phyloP scores from a whole-genome alignment of 208 protist species.

The Leishmania martiniquensis region DNA sequence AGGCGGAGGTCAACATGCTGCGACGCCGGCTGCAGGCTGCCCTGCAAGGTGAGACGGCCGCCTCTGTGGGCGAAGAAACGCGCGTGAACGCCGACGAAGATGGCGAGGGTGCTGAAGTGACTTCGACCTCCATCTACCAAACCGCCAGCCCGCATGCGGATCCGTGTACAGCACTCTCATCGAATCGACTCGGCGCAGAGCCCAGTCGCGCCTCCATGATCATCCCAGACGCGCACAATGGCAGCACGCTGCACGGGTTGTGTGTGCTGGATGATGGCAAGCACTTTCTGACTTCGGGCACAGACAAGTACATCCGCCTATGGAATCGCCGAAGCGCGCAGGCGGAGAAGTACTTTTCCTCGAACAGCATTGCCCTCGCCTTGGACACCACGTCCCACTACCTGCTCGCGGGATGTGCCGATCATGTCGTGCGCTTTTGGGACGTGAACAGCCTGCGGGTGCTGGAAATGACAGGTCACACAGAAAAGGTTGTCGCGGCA shows the following conservation, averaged over 20 bases:
- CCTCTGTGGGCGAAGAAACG: background rate
- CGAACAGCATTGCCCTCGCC: slow-evolving; percentile 49
- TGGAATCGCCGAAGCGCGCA: slow-evolving; percentile 43
- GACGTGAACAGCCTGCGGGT: slow-evolving; percentile 54
- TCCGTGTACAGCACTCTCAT: slow-evolving; percentile 9
- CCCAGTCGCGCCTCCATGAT: slow-evolving; percentile 30
- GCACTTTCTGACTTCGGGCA: slow-evolving; percentile 50
- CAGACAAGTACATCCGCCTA: slow-evolving; percentile 55
- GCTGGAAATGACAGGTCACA: slow-evolving; percentile 68
- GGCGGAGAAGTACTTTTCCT: slow-evolving; percentile 37
- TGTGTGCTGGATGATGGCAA: slow-evolving; percentile 44
- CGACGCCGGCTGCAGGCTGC: slow-evolving; percentile 16
- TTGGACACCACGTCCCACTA: slow-evolving; percentile 57
- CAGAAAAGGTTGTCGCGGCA: slow-evolving; percentile 66
- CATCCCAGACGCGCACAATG: slow-evolving; percentile 45
- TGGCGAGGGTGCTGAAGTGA: background rate
- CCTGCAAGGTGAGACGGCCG: background rate
- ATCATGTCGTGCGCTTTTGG: slow-evolving; percentile 72
- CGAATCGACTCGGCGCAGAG: background rate
- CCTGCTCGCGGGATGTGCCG: slow-evolving; percentile 65
- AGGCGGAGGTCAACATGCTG: slow-evolving; percentile 37
- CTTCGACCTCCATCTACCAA: background rate
- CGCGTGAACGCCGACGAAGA: background rate
- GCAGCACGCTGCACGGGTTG: slow-evolving; percentile 41
- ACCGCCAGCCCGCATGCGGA: slow-evolving; percentile 3